phyloP scores from a whole-genome alignment of 352 stramenopile species.

The Pythium rhizo-oryzae region DNA sequence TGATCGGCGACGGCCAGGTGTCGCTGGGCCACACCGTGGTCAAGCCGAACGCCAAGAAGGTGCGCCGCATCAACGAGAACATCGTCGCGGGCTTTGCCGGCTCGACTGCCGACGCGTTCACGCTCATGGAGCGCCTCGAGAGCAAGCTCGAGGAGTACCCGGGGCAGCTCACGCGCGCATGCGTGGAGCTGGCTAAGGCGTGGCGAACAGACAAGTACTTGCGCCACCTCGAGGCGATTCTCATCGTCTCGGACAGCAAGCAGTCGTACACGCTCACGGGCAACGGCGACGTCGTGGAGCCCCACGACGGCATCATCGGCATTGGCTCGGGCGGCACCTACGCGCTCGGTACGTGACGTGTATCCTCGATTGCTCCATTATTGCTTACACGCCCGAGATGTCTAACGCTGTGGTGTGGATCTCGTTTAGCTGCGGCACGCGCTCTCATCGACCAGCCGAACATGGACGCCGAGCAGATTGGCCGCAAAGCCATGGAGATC shows the following conservation, averaged over 20 bases:
- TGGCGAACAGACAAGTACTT: conserved; percentile 99
- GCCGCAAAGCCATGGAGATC: conserved; percentile 94
- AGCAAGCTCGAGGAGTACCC: conserved; percentile 98
- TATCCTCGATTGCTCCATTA: conserved; percentile 7
- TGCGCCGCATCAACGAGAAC: conserved; percentile 94
- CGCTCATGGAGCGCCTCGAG: conserved; percentile 98
- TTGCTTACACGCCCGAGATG: neutral
- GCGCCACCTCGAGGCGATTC: conserved; percentile 92
- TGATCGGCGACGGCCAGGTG: conserved; percentile 99
- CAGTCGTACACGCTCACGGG: conserved; percentile 97
- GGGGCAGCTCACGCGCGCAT: conserved; percentile 95
- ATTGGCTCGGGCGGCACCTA: conserved; percentile 94
- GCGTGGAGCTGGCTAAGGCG: conserved; percentile 98
- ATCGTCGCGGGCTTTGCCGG: conserved; percentile 98
- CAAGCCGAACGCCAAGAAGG: conserved; percentile 99
- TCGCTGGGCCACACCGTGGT: conserved; percentile 95
- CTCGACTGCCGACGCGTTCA: conserved; percentile 98
- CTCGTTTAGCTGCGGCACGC: conserved; percentile 89
- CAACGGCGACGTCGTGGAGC: conserved; percentile 98
- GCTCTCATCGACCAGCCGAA: conserved; percentile 95
- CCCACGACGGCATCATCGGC: conserved; percentile 95
- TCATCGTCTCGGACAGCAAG: conserved; percentile 96
- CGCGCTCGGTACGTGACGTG: conserved; percentile 84
- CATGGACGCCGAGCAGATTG: conserved; percentile 94
- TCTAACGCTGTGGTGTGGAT: neutral